phyloP scores from a whole-genome alignment of 371 early-diverging fungal genomes.

The Mucor indicus region DNA sequence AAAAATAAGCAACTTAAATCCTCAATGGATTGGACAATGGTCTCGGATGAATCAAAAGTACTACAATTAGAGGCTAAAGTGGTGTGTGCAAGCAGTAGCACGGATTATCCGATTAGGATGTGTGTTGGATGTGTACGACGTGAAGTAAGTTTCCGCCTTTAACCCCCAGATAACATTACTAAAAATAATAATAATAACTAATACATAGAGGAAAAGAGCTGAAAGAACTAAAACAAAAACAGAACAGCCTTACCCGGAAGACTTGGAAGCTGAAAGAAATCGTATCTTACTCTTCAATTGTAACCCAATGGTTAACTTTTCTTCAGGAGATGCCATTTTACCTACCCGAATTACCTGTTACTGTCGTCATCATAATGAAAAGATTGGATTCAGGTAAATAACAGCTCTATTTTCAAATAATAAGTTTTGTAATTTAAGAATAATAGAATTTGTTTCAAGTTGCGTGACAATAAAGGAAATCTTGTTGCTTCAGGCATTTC shows the following conservation, averaged over 20 bases:
- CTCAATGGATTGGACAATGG: too few relatives aligned
- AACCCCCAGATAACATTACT: too few relatives aligned
- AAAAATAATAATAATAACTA: background rate
- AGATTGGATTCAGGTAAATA: conserved; percentile 73
- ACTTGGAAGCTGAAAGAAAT: conserved; percentile 27
- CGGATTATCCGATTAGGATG: conserved; percentile 66
- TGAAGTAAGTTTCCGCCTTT: too few relatives aligned
- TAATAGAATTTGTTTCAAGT: conserved; percentile 68
- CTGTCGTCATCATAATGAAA: conserved; percentile 91
- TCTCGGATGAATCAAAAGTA: conserved; percentile 25
- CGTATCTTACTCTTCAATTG: conserved; percentile 82
- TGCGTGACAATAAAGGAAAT: conserved; percentile 36
- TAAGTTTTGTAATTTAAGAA: background rate
- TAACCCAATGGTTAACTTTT: conserved; percentile 77
- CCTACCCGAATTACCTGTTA: conserved; percentile 94
- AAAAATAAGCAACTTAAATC: conserved; percentile 13
- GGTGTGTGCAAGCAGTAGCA: conserved; percentile 76
- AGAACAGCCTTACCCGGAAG: conserved; percentile 9
- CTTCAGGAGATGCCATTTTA: conserved; percentile 76
- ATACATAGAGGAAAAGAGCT: conserved; percentile 40
- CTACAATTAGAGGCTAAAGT: conserved; percentile 78
- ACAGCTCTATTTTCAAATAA: too few relatives aligned
- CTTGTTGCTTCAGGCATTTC: conserved; percentile 73
- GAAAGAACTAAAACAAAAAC: conserved; percentile 32
- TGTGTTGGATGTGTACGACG: conserved; percentile 85